Conservation (phyloP, 2,329 filamentous ascomycete species). For the Cordyceps sp. region DNA sequence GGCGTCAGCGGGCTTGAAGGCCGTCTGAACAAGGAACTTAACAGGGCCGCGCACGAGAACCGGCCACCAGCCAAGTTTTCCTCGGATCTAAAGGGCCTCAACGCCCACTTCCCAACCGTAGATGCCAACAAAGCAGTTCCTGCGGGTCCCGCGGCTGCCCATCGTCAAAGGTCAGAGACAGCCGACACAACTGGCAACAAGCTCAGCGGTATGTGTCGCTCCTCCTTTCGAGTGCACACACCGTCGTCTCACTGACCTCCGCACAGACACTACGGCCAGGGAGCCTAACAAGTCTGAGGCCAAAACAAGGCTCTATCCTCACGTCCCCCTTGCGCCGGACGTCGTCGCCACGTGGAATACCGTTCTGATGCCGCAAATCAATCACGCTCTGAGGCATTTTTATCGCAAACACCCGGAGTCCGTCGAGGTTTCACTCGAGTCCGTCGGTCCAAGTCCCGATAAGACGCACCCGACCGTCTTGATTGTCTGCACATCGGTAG, state of each 20-base stretch:
- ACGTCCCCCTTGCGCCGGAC: conserved; percentile 39
- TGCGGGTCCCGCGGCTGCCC: not conserved
- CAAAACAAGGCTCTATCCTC: conserved; percentile 42
- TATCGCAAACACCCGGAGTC: conserved; percentile 61
- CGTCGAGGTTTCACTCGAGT: conserved; percentile 61
- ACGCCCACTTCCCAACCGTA: too few relatives aligned
- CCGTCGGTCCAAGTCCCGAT: conserved; percentile 51
- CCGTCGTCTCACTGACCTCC: conserved; percentile 1
- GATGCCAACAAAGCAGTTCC: too few relatives aligned
- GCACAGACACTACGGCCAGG: conserved; percentile 7
- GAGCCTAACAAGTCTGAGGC: conserved; percentile 9
- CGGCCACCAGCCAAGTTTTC: too few relatives aligned
- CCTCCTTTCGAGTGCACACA: not conserved
- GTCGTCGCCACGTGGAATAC: conserved; percentile 57
- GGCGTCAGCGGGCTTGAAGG: conserved; percentile 39
- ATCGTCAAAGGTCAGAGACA: not conserved
- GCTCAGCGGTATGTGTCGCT: conserved; percentile 6
- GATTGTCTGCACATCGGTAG: conserved; percentile 60
- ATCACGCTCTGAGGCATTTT: conserved; percentile 51
- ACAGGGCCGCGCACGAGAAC: conserved; percentile 7
- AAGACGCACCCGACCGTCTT: conserved; percentile 57
- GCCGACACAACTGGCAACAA: not conserved
- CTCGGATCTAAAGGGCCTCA: too few relatives aligned
- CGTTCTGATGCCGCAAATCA: conserved; percentile 55
- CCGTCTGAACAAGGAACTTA: conserved; percentile 30